A percentile compares a stretch with the other conserved stretches of the same genome.
These are phyloP conservation scores for Penicillium cataractarum DNA, from an alignment of 495 filamentous ascomycete genomes.

Conservation along the genomic window DNA sequence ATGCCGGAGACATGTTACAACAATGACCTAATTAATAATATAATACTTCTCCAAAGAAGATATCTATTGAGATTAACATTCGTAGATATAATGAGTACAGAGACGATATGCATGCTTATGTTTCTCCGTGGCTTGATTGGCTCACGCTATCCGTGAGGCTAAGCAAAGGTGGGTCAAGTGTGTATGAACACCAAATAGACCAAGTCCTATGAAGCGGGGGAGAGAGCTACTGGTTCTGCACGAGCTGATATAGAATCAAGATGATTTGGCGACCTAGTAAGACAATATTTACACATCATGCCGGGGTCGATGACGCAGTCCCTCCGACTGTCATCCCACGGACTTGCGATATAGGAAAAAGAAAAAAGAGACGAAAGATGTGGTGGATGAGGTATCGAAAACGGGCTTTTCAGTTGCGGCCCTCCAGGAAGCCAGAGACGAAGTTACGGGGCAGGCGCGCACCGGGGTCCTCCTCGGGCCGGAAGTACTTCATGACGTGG, in stretches of 20 bases:
- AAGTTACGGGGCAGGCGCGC: slow-evolving; percentile 82
- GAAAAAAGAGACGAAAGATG: slow-evolving; percentile 30
- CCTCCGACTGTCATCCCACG: slow-evolving; percentile 26
- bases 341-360: slow-evolving; percentile 32
- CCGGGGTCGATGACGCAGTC: slow-evolving; percentile 34
- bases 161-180: neutral
- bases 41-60: neutral
- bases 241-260: slow-evolving; percentile 3
- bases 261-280: slow-evolving; percentile 38
- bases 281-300: slow-evolving; percentile 51
- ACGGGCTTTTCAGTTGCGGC: slow-evolving; percentile 46
- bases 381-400: slow-evolving; percentile 21
- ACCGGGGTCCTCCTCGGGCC: slow-evolving; percentile 80
- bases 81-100: neutral
- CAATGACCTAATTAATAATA: neutral
- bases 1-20: no score
- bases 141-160: slow-evolving; percentile 2
- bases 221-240: neutral
- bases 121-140: slow-evolving; percentile 10
- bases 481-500: slow-evolving; percentile 97
- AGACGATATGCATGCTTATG: slow-evolving; percentile 3
- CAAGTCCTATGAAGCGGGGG: no score
- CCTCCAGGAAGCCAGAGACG: slow-evolving; percentile 90
- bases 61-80: no score
- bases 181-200: neutral